Conservation (phyloP, 2,329 filamentous ascomycete genomes). For the Colletotrichum viniferum region DNA sequence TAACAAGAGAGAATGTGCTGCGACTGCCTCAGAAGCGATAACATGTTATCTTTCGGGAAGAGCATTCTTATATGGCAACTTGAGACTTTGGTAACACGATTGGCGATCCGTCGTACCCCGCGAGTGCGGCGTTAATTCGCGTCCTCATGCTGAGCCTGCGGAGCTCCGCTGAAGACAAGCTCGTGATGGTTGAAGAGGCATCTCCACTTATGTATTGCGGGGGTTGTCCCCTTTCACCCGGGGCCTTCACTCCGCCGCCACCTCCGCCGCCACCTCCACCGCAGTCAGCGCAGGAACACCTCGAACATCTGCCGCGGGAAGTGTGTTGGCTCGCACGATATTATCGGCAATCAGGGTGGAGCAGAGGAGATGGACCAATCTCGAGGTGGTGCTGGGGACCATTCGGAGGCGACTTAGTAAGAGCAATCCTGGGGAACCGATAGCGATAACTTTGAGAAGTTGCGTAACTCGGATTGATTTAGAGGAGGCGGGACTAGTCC, state of each 20-base stretch:
- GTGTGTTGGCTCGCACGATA: neutral
- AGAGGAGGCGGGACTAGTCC: neutral
- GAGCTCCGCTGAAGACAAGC: neutral
- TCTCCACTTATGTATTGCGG: neutral
- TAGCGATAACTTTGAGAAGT: neutral
- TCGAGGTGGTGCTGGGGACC: neutral
- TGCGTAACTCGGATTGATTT: neutral
- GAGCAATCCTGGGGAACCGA: neutral
- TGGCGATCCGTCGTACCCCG: neutral
- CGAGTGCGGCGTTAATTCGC: neutral
- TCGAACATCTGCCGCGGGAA: neutral
- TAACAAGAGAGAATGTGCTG: neutral
- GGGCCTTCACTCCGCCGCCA: constrained; percentile 6
- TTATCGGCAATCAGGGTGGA: neutral
- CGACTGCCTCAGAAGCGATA: neutral
- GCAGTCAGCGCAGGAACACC: neutral
- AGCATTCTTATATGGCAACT: neutral
- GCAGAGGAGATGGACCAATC: neutral
- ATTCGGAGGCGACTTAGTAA: neutral
- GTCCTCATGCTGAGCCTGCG: neutral
- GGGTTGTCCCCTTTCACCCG: neutral
- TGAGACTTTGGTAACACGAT: neutral
- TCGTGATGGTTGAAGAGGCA: neutral
- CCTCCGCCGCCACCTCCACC: neutral
- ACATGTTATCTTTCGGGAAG: neutral